A percentile compares a stretch with the other conserved stretches of the same genome.
phyloP scores from a whole-genome alignment of 768 basidiomycete species.

The Cyclocybe aegerita region DNA sequence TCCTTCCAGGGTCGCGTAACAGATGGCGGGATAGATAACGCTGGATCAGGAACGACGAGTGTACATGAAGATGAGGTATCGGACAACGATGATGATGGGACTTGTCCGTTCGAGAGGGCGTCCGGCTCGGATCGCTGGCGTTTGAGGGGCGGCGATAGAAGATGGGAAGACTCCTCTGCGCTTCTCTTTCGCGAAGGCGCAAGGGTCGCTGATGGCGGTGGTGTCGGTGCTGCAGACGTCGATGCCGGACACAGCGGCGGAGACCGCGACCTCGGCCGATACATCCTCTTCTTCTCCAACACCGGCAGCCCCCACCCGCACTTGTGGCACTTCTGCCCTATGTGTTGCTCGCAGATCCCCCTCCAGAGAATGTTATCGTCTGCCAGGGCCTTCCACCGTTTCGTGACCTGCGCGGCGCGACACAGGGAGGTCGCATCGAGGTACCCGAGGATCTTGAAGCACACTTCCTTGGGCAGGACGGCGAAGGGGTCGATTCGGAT shows the following conservation, averaged over 20 bases:
- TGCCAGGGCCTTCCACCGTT: constrained; percentile 82
- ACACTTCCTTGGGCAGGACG: constrained; percentile 87
- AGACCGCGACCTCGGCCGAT: constrained; percentile 37
- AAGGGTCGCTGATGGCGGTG: constrained; percentile 12
- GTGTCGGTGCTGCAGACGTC: constrained; percentile 12
- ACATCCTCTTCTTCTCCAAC: constrained; percentile 68
- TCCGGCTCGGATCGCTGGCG: constrained; percentile 44
- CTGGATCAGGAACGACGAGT: constrained; percentile 31
- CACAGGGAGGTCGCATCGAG: constrained; percentile 93
- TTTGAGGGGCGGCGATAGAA: constrained; percentile 42
- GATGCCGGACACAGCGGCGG: constrained; percentile 29
- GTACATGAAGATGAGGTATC: constrained; percentile 18
- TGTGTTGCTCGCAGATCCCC: constrained; percentile 97
- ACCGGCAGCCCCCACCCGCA: constrained; percentile 98
- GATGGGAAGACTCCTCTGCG: constrained; percentile 26
- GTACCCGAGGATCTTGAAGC: constrained; percentile 80
- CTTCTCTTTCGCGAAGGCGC: constrained; percentile 28
- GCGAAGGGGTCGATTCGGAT: constrained; percentile 95
- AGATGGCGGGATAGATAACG: constrained; percentile 26
- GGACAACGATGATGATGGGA: constrained; percentile 1
- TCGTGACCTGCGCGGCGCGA: constrained; percentile 88
- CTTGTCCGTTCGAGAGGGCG: constrained; percentile 8
- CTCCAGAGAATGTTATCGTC: constrained; percentile 97
- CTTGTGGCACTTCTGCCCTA: constrained; percentile 93
- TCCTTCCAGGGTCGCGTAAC: constrained; percentile 95